Conservation (phyloP, 257 asterid genomes). For the Rauvolfia tetraphylla region DNA sequence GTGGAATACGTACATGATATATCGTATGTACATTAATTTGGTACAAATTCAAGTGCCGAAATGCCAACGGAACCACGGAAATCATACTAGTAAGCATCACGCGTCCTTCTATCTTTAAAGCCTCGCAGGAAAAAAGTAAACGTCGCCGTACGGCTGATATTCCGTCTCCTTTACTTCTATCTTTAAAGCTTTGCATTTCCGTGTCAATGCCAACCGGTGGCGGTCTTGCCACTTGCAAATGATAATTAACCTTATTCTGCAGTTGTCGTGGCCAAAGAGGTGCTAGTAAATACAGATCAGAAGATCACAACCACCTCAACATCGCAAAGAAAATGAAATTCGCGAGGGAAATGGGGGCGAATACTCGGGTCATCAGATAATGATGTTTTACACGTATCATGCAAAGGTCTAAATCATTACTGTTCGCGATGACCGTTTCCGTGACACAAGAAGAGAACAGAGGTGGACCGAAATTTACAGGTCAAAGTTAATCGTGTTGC, state of each 20-base stretch:
- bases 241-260: no score
- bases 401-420: neutral
- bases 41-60: conserved; percentile 5
- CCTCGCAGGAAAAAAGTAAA: neutral
- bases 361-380: neutral
- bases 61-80: conserved; percentile 8
- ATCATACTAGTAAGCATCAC: no score
- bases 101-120: neutral
- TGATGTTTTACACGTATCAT: neutral
- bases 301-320: neutral
- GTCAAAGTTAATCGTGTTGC: neutral
- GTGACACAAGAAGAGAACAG: neutral
- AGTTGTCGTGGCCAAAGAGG: neutral
- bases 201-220: neutral
- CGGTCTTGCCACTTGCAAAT: neutral
- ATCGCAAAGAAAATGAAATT: no score
- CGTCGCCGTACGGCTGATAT: conserved; percentile 1
- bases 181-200: neutral
- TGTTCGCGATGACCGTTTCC: neutral
- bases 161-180: neutral
- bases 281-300: neutral
- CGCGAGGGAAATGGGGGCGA: neutral
- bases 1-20: no score
- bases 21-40: no score
- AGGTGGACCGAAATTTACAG: neutral